Base-by-base conservation (phyloP, 2,329 filamentous ascomycete genomes). In the Alternaria metachromatica region DNA sequence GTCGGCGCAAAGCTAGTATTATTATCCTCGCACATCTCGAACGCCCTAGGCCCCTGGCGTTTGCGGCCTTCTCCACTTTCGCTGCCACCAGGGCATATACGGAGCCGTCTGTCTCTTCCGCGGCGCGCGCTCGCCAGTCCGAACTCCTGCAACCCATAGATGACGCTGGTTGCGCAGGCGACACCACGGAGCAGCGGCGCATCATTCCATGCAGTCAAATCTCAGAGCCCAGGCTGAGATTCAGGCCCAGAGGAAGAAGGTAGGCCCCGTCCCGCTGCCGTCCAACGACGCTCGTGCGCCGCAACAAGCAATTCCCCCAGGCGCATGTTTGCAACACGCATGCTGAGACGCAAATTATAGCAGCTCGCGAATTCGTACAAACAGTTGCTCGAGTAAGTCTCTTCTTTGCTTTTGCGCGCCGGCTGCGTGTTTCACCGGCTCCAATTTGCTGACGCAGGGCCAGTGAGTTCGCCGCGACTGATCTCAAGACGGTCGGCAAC, bases 321-420 rank as follows among this genome's bases (percentile, higher is more conserved):
- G 41, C 57, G 49, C 50, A 50, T 49, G 30, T 26, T 54, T 13
- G 26, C 20, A 41, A 26, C 25, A 55, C 45, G 20, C 10, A 57
- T 44, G 64, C 60, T 65, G 56, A 65, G 44, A 43, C 58, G 57
- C 30, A 53, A 54, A 63, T 49, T 58, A 64, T 60, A 65, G 63
- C 81, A 97, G 94, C 94, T 99, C 85, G 93, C 94, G 80, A 92
- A 91, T 82, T 98, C 96, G 72, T 99, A 99, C 84, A 92, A 97
- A 84, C 92, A 97, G 83, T 88, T 99, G 76, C 89, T 99, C 76
- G 92, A 96, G 93, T 97, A 89, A 83, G 91, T 83, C 50, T 20
- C 20, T 23, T 37, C 45, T 51, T 20, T 57, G 20, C 55, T 48
- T 28, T 55, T 64, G 58, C 61, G 53, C 46, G 43, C 51, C 58